Base-by-base conservation (phyloP, 1,139 yeast genomes). In the Scheffersomyces cryptocercus region DNA sequence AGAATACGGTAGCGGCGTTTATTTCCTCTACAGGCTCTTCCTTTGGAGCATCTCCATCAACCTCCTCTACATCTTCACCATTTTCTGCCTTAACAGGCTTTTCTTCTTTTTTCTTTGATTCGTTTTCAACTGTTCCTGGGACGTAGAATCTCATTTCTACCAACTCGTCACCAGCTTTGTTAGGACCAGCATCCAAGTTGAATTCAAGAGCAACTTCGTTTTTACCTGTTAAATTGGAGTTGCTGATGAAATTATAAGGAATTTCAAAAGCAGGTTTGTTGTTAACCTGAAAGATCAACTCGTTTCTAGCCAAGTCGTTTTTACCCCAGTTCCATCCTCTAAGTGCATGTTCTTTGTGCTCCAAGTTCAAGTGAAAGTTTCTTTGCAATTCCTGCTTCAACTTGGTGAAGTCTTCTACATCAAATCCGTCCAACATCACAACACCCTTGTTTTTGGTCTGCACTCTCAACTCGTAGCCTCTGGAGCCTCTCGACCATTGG, bases 321-420 rank as follows among this genome's bases (percentile, higher is more conserved):
- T 85, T 84, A 44, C 99, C 99, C 99, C 99, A 93, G 65, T 93
- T 93, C 99, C 99, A 93, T 35, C 99, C 99, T 67, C 97, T 81
- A 54, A 93, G 72, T 5, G 97, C 87, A 64, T 93, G 99, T 57
- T 93, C 98, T 56, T 77, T 82, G 50, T 80, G 85, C 55, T 93
- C 98, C 50, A 95, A 74, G 42, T 79, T 78, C 40, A 88, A 73
- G 45, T 69, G 75, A 66, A 90, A 89, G 58, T 87, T 81, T 54
- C 91, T 77, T 58, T 87, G 91, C 54, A 95, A 74, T 55, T 91
- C 96, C 58, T 82, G 87, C 64, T 90, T 91, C 59, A 93, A 71
- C 51, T 87, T 77, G 49, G 83, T 81, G 59, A 87, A 85, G 60
- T 91, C 97, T 49, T 88, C 82, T 28, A 74, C 79, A 50, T 89